Base-by-base conservation (phyloP, 805 yeast genomes). In the Pichia californica region DNA sequence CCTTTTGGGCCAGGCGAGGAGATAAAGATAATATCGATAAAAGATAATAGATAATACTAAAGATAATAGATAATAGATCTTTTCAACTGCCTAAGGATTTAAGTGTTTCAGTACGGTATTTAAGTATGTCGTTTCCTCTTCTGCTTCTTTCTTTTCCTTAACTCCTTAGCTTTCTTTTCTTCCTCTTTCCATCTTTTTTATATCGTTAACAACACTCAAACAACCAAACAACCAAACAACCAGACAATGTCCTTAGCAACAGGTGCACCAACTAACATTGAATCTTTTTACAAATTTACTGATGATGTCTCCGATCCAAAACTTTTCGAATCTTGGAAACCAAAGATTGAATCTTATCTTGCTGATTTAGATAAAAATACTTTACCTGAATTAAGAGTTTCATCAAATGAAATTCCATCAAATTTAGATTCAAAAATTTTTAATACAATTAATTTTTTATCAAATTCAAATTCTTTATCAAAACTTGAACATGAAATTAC, bases 281-380 rank as follows among this genome's bases (percentile, higher is more conserved):
- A 58, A 47, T 48, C 57, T 7, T 43, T 52, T 7, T 59, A 57
- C 49, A 59, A 59, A 42, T 57, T 61, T 52, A 53, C 54, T 2
- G 60, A 63, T 47, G 66, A 62, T 39, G 57, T 50, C 21, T 53
- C 59, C 14, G 49, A 75, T 52, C 56, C 67, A 1, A 71, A 62
- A 47, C 65, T 67, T 38, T 76, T 61, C 53, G 64, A 61, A 36
- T 51, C 63, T 25, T 76, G 69, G 69, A 49, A 64, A 37, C 80
- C 80, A 10, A 71, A 70, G 50, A 63, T 76, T 43, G 65, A 68
- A 45, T 59, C 65, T 35, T 72, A 72, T 53, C 54, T 58, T 32
- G 61, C 59, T 20, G 67, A 47, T 2, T 47, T 63, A 21, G 59
- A 51, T 9, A 48, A 48, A 23, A 44, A 50, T 10, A 51, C 58